Conservation (phyloP, 768 basidiomycete species). For the Termitomyces eurrhizus region DNA sequence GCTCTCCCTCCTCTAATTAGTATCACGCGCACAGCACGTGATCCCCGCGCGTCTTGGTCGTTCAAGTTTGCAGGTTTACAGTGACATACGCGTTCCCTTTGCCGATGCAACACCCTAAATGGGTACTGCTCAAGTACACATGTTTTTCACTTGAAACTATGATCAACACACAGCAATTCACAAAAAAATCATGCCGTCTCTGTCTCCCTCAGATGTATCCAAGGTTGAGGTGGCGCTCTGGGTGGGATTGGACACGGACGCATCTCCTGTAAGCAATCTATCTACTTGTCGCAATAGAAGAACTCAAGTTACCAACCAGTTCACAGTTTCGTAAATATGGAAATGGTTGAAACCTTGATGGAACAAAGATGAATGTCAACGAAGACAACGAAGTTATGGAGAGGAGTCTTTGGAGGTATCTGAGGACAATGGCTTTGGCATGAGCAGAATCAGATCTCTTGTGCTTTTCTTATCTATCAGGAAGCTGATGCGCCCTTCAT, state of each 20-base stretch:
- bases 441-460: too few species aligned
- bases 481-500: constrained; percentile 6
- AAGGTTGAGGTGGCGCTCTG: neutral
- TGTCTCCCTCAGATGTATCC: neutral
- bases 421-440: too few species aligned
- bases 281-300: neutral
- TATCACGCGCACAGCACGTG: too few species aligned
- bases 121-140: too few species aligned
- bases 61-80: too few species aligned
- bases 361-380: neutral
- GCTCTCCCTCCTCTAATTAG: too few species aligned
- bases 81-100: too few species aligned
- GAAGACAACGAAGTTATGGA: neutral
- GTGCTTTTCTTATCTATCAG: neutral
- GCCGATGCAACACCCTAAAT: too few species aligned
- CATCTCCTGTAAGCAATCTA: neutral
- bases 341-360: neutral
- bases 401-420: neutral
- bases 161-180: neutral
- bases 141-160: neutral
- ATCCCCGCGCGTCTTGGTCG: too few species aligned
- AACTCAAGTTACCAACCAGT: neutral
- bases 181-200: neutral
- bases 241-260: too few species aligned
- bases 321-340: neutral